Evolutionary conservation across 805 yeast genomes (phyloP).

Genomic region (Lipomyces starkeyi): DNA sequence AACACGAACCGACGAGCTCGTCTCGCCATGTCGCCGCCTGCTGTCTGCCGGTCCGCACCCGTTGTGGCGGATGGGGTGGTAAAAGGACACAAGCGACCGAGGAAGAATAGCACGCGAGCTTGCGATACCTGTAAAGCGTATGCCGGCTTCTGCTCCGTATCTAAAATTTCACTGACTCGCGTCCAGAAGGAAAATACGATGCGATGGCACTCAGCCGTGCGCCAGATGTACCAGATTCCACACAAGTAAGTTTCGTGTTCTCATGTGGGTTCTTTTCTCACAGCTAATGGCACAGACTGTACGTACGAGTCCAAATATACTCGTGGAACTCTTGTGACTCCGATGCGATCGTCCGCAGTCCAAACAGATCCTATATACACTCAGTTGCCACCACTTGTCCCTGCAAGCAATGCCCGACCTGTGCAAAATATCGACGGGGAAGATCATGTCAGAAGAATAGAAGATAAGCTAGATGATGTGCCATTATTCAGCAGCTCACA

Average conservation of each 20-base stretch:
- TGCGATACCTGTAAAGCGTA: slow-evolving; percentile 29
- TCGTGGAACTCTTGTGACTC: slow-evolving; percentile 24
- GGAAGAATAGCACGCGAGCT: slow-evolving; percentile 34
- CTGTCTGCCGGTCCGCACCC: too few relatives aligned
- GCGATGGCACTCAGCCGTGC: slow-evolving; percentile 34
- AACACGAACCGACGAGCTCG: too few relatives aligned
- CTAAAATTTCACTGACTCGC: neutral
- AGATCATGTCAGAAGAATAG: neutral
- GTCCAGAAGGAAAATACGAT: slow-evolving; percentile 12
- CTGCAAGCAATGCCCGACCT: neutral
- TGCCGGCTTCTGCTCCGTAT: neutral
- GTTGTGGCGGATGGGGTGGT: too few relatives aligned
- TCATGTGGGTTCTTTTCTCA: neutral
- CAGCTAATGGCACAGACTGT: slow-evolving; percentile 16
- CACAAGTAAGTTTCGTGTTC: slow-evolving; percentile 8
- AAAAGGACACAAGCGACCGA: slow-evolving; percentile 22
- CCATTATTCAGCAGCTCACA: too few relatives aligned
- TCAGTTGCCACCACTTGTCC: neutral
- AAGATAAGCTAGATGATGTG: neutral
- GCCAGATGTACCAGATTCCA: slow-evolving; percentile 19
- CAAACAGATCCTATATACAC: slow-evolving; percentile 17
- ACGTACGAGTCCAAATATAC: slow-evolving; percentile 29
- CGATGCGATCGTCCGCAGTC: slow-evolving; percentile 21
- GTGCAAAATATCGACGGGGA: neutral
- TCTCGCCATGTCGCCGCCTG: too few relatives aligned